These are phyloP conservation scores for Mucor irregularis DNA, from an alignment of 371 early-diverging fungal species.

Conservation along the genomic window DNA sequence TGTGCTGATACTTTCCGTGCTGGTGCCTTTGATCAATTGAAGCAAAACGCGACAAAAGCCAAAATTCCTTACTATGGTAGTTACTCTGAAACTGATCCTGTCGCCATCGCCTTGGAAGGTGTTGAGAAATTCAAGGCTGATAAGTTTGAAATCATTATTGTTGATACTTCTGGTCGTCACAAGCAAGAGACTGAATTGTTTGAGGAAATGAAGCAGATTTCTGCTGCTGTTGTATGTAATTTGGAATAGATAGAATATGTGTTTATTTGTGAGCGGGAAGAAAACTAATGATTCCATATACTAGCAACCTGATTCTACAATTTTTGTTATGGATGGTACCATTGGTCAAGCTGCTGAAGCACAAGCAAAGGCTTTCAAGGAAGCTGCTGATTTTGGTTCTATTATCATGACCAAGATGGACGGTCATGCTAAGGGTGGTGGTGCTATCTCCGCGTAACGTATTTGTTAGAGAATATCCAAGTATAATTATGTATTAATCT, in stretches of 20 bases:
- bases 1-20: slow-evolving; percentile 99
- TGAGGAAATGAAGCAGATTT: slow-evolving; percentile 98
- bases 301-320: slow-evolving; percentile 87
- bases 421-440: slow-evolving; percentile 99
- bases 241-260: not conserved
- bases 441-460: slow-evolving; percentile 96
- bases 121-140: slow-evolving; percentile 95
- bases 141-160: slow-evolving; percentile 98
- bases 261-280: not conserved
- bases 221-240: slow-evolving; percentile 70
- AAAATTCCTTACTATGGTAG: slow-evolving; percentile 97
- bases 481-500: not conserved
- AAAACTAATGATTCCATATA: not conserved
- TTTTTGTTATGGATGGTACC: slow-evolving; percentile 99
- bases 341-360: slow-evolving; percentile 99
- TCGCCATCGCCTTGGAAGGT: slow-evolving; percentile 93
- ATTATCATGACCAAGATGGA: slow-evolving; percentile 99
- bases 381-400: slow-evolving; percentile 96
- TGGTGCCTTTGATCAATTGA: slow-evolving; percentile 99
- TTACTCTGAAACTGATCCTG: slow-evolving; percentile 96
- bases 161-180: slow-evolving; percentile 99
- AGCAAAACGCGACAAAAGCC: slow-evolving; percentile 98
- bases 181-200: slow-evolving; percentile 98
- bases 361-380: slow-evolving; percentile 96
- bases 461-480: not conserved